Conservation (phyloP, 169 alveolate genomes). For the Cryptosporidium tyzzeri region DNA sequence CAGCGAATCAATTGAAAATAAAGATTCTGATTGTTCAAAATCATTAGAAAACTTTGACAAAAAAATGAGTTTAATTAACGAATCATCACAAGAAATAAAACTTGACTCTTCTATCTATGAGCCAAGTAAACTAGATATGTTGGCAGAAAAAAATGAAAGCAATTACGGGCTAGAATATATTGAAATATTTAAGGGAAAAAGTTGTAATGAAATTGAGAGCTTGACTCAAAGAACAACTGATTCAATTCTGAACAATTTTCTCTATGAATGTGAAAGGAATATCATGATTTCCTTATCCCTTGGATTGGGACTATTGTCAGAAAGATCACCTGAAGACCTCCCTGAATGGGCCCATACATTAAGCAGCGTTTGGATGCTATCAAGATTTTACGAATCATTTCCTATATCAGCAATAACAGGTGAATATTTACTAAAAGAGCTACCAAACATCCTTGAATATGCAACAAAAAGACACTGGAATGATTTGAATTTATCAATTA, state of each 20-base stretch:
- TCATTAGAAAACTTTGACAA: background rate
- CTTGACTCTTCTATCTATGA: background rate
- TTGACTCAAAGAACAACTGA: background rate
- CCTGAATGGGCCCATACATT: conserved; percentile 69
- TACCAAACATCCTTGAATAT: conserved; percentile 49
- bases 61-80: background rate
- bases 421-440: conserved; percentile 4
- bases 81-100: background rate
- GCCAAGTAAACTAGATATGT: background rate
- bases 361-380: conserved; percentile 50
- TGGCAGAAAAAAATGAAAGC: background rate
- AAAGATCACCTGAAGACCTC: background rate
- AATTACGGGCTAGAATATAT: background rate
- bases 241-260: background rate
- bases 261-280: conserved; percentile 49
- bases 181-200: background rate
- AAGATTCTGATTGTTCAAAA: background rate
- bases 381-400: conserved; percentile 48
- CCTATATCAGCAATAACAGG: conserved; percentile 49
- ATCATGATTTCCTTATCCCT: conserved; percentile 54
- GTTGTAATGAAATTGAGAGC: background rate
- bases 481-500: conserved; percentile 55
- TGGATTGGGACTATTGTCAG: conserved; percentile 50
- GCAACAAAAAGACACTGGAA: conserved; percentile 66
- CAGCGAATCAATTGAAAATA: background rate